Evolutionary conservation across 805 yeast species (phyloP).

Genomic region (Starmerella kuoi): DNA sequence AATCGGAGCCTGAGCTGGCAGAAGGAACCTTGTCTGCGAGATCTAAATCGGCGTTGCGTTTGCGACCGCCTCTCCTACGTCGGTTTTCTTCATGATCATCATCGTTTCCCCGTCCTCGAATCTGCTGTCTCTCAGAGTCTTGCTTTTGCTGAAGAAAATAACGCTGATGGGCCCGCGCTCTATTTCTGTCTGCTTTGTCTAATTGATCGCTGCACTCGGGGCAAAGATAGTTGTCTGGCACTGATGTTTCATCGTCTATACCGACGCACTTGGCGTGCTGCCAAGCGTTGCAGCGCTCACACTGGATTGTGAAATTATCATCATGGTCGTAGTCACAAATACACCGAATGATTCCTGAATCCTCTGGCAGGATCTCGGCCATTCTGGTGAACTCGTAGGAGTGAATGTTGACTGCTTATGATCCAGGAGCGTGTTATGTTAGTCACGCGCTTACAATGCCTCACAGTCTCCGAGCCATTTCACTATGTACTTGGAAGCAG

Average conservation of each 20-base stretch:
- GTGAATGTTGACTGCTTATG: no score
- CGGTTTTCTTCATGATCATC: constrained; percentile 2
- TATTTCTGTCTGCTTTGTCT: constrained; percentile 34
- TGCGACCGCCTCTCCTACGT: background rate
- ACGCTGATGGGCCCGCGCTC: constrained; percentile 35
- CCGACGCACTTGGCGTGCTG: constrained; percentile 90
- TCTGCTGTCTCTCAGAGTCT: constrained; percentile 2
- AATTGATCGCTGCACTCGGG: constrained; percentile 52
- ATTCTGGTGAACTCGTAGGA: constrained; percentile 1
- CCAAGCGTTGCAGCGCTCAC: constrained; percentile 87
- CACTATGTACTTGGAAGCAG: no score
- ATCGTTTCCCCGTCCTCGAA: background rate
- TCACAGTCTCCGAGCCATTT: no score
- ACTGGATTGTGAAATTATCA: constrained; percentile 90
- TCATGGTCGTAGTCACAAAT: constrained; percentile 81
- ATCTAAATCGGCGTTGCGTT: constrained; percentile 1
- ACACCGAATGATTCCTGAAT: constrained; percentile 79
- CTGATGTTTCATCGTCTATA: constrained; percentile 55
- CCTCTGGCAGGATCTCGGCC: constrained; percentile 30
- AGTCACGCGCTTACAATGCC: no score
- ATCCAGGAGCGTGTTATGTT: no score
- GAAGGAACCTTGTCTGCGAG: constrained; percentile 7
- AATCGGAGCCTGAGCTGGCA: background rate
- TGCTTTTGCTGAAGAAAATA: constrained; percentile 16
- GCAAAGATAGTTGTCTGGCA: constrained; percentile 73